Percentiles rank a stretch among this genome's conserved stretches.
phyloP scores from a whole-genome alignment of 2,329 filamentous ascomycete genomes.

The Sporothrix brasiliensis region DNA sequence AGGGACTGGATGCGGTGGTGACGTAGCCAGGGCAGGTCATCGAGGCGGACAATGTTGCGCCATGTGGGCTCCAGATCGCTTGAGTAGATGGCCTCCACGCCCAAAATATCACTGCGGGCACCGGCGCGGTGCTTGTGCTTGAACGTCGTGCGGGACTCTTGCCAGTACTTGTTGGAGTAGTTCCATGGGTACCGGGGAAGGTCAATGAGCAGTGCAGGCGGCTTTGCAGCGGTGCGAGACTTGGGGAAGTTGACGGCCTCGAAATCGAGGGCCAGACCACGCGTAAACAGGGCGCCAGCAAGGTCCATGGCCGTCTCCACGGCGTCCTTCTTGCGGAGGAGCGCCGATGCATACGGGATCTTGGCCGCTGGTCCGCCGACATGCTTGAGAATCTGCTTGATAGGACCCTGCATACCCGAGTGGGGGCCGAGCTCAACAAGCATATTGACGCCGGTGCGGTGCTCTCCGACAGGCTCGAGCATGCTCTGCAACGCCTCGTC shows the following conservation, averaged over 20 bases:
- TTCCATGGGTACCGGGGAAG: conserved; percentile 55
- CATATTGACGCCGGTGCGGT: conserved; percentile 47
- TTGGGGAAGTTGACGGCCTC: conserved; percentile 52
- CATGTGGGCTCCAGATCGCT: conserved; percentile 53
- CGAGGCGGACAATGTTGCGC: conserved; percentile 52
- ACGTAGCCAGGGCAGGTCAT: conserved; percentile 60
- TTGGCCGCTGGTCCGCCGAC: conserved; percentile 48
- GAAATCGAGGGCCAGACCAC: conserved; percentile 50
- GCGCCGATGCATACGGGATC: conserved; percentile 49
- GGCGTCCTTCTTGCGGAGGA: conserved; percentile 57
- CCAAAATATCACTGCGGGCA: conserved; percentile 52
- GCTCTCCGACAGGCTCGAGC: conserved; percentile 44
- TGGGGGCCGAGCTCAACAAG: conserved; percentile 57
- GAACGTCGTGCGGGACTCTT: conserved; percentile 50
- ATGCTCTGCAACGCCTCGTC: conserved; percentile 45
- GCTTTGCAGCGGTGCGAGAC: conserved; percentile 43
- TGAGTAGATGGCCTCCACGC: conserved; percentile 49
- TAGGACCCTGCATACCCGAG: conserved; percentile 53
- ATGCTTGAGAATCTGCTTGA: conserved; percentile 54
- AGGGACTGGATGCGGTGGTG: conserved; percentile 62
- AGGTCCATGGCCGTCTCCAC: conserved; percentile 42
- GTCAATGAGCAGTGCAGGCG: conserved; percentile 45
- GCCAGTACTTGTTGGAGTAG: conserved; percentile 52
- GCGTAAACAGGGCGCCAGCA: conserved; percentile 50
- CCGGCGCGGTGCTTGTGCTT: conserved; percentile 48